Evolutionary conservation across 306 rosid genomes (phyloP).

Genomic region (Malus fusca): DNA sequence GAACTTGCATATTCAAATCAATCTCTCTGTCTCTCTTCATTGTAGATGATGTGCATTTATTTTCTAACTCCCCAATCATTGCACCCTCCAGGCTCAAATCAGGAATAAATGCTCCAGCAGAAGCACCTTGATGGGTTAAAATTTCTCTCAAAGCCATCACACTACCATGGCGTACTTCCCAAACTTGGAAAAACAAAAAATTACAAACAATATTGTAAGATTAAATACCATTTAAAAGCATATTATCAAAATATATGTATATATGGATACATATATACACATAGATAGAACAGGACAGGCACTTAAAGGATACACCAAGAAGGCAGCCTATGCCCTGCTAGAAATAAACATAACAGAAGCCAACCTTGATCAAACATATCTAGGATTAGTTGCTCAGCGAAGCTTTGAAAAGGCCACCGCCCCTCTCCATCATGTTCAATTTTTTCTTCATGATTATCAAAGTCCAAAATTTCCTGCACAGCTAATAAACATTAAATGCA

Average conservation of each 20-base stretch:
- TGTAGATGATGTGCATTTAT: constrained; percentile 32
- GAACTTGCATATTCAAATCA: constrained; percentile 68
- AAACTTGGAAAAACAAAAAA: constrained; percentile 31
- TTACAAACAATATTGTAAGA: constrained; percentile 16
- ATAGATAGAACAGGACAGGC: background rate
- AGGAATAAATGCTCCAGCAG: constrained; percentile 67
- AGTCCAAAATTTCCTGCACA: constrained; percentile 39
- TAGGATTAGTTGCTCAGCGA: constrained; percentile 80
- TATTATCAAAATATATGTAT: background rate
- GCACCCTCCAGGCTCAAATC: constrained; percentile 38
- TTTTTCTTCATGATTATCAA: constrained; percentile 55
- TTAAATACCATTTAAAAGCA: constrained; percentile 1
- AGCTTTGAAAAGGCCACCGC: constrained; percentile 81
- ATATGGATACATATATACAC: background rate
- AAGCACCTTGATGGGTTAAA: constrained; percentile 89
- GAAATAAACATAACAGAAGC: background rate
- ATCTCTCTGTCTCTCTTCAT: constrained; percentile 69
- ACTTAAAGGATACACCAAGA: background rate
- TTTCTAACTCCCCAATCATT: constrained; percentile 44
- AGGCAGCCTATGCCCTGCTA: background rate
- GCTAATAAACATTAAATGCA: constrained; percentile 15
- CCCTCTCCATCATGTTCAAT: constrained; percentile 68
- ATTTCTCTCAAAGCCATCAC: constrained; percentile 97
- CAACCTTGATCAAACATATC: constrained; percentile 97
- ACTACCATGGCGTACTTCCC: constrained; percentile 97